Percentiles rank a stretch among this genome's conserved stretches.
Evolutionary conservation across 1,284 basidiomycete genomes (phyloP).

Genomic region (Microbotryum silenes-acaulis): DNA sequence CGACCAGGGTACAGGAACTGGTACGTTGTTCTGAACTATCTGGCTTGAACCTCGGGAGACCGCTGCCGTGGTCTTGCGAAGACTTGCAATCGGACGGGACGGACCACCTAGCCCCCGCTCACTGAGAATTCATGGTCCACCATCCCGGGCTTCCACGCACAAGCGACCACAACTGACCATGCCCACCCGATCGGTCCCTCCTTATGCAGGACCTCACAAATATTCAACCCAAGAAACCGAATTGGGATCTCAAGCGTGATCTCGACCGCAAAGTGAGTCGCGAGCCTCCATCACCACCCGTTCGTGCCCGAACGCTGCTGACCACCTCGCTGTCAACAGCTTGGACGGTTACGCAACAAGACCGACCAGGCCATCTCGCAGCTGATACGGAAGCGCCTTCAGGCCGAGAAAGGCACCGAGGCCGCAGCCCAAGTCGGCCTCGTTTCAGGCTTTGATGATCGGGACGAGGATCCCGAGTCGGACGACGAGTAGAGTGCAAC

Average conservation of each 20-base stretch:
- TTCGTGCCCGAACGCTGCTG: background rate
- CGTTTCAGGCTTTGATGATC: constrained; percentile 19
- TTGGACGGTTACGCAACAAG: constrained; percentile 58
- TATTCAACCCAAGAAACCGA: constrained; percentile 89
- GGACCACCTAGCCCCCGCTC: no score
- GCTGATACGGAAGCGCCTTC: constrained; percentile 54
- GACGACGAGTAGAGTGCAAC: constrained; percentile 12
- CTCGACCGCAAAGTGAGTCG: constrained; percentile 59
- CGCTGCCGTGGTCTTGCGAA: no score
- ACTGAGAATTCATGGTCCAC: no score
- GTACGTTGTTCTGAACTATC: constrained; percentile 47
- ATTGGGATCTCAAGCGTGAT: constrained; percentile 96
- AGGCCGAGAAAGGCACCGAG: constrained; percentile 22
- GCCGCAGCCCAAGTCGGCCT: constrained; percentile 15
- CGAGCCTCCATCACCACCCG: no score
- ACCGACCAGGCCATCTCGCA: constrained; percentile 88
- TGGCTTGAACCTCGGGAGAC: no score
- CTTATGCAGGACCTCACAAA: constrained; percentile 75
- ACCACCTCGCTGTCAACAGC: constrained; percentile 51
- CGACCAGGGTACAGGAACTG: constrained; percentile 72
- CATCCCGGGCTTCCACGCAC: background rate
- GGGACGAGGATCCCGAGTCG: constrained; percentile 11
- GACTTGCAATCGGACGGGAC: no score
- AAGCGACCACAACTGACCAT: no score
- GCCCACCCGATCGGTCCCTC: no score